phyloP scores from a whole-genome alignment of 257 asterid species.

The Scutellaria galericulata region DNA sequence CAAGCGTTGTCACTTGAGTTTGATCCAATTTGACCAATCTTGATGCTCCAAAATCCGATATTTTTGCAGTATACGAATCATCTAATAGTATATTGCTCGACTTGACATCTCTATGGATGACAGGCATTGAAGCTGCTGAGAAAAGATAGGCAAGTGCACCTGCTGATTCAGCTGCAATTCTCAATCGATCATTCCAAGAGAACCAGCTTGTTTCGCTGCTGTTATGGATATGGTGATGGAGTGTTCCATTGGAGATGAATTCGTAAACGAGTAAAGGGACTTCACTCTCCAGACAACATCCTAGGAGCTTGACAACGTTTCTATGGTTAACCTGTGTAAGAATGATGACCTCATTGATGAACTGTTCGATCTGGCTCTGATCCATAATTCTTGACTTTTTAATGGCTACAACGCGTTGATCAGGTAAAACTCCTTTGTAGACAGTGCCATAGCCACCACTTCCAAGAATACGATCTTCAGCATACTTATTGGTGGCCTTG shows the following conservation, averaged over 20 bases:
- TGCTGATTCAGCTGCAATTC: constrained; percentile 48
- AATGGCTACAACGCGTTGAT: constrained; percentile 41
- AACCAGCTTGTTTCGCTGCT: constrained; percentile 24
- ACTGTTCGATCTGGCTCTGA: constrained; percentile 42
- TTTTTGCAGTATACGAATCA: constrained; percentile 33
- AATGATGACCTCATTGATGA: constrained; percentile 44
- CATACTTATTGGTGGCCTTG: constrained; percentile 42
- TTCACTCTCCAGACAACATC: constrained; percentile 48
- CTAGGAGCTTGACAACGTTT: constrained; percentile 43
- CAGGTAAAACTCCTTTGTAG: constrained; percentile 38
- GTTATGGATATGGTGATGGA: constrained; percentile 42
- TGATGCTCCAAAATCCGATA: constrained; percentile 47
- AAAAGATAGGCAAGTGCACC: constrained; percentile 50
- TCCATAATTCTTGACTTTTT: constrained; percentile 45
- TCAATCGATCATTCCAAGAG: constrained; percentile 34
- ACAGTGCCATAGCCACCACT: constrained; percentile 44
- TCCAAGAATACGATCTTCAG: constrained; percentile 41
- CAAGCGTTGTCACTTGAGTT: constrained; percentile 40
- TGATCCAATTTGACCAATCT: constrained; percentile 45
- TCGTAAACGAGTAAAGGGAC: constrained; percentile 47
- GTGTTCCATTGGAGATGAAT: constrained; percentile 34
- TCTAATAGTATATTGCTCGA: constrained; percentile 43
- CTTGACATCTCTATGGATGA: constrained; percentile 50
- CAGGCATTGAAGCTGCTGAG: constrained; percentile 46
- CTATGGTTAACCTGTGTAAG: constrained; percentile 44